Evolutionary conservation across 2,329 filamentous ascomycete species (phyloP), one percentile per base, ranked within the genome.

Genomic region (Macroventuria anomochaeta): DNA sequence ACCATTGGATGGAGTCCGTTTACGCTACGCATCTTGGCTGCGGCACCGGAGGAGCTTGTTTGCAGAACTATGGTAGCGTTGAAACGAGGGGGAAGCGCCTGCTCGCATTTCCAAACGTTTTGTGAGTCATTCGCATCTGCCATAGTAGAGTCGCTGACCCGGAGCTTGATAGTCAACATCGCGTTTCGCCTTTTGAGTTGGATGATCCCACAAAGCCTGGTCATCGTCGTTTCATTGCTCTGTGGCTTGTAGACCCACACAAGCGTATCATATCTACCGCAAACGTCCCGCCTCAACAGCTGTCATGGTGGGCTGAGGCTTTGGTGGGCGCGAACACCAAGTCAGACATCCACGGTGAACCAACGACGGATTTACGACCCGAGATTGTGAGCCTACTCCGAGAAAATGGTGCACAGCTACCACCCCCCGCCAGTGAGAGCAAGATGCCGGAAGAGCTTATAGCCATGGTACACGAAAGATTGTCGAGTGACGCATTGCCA

Each of bases 181-280:
- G 60, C 23, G 63, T 70, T 10, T 62, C 59, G 1, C 40, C 80
- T 2, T 85, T 86, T 69, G 57, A 71, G 12, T 75, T 85, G 8
- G 63, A 64, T 23, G 81, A 88, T 56, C 63, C 63, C 0, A 79
- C 77, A 0, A 79, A 77, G 50, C 78, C 81, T 0, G 85, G 85
- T 2, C 81, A 86, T 62, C 74, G 81, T 12, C 81, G 82, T 58
- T 81, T 87, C 48, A 70, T 87, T 0, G 81, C 81, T 0, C 74
- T 88, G 32, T 87, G 81, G 65, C 76, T 88, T 2, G 80, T 88
- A 2, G 84, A 88, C 58, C 85, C 85, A 0, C 63, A 79, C 25
- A 62, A 72, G 5, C 77, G 77, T 6, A 76, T 87, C 41, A 75
- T 83, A 8, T 85, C 74, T 2, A 82, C 79, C 0, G 75, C 76